Conservation (phyloP, 2,329 filamentous ascomycete species). For the Colletotrichum sansevieriae region DNA sequence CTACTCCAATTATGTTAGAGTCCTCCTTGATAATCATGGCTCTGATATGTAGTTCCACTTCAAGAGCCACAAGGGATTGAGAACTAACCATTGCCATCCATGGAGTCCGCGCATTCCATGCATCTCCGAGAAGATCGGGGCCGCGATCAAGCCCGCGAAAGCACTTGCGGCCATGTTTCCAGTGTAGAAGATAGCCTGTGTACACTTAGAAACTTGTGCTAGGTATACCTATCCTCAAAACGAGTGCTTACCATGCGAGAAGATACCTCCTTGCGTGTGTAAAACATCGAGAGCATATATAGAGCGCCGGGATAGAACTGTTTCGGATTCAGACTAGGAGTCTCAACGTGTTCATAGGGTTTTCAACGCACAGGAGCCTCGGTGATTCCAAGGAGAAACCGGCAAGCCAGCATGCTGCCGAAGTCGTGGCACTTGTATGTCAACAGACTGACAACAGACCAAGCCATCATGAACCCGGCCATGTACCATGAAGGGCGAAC, state of each 20-base stretch:
- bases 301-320: slow-evolving; percentile 42
- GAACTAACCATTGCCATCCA: slow-evolving; percentile 57
- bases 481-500: slow-evolving; percentile 44
- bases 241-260: slow-evolving; percentile 48
- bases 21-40: too few species aligned
- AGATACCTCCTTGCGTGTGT: slow-evolving; percentile 41
- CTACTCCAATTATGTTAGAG: not conserved
- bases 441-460: slow-evolving; percentile 40
- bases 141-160: slow-evolving; percentile 59
- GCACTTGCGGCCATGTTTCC: slow-evolving; percentile 60
- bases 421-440: slow-evolving; percentile 41
- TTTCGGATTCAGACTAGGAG: not conserved
- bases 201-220: too few species aligned
- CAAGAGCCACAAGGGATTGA: too few species aligned
- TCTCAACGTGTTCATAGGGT: not conserved
- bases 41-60: too few species aligned
- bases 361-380: slow-evolving; percentile 35
- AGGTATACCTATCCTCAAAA: too few species aligned
- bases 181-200: slow-evolving; percentile 55
- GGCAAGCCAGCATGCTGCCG: slow-evolving; percentile 37
- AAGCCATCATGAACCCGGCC: slow-evolving; percentile 42
- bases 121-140: slow-evolving; percentile 59
- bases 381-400: slow-evolving; percentile 41
- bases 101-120: slow-evolving; percentile 52
- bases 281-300: slow-evolving; percentile 42